These are phyloP conservation scores for Sporisorium reilianum DNA, from an alignment of 1,284 basidiomycete species.

Conservation along the genomic window DNA sequence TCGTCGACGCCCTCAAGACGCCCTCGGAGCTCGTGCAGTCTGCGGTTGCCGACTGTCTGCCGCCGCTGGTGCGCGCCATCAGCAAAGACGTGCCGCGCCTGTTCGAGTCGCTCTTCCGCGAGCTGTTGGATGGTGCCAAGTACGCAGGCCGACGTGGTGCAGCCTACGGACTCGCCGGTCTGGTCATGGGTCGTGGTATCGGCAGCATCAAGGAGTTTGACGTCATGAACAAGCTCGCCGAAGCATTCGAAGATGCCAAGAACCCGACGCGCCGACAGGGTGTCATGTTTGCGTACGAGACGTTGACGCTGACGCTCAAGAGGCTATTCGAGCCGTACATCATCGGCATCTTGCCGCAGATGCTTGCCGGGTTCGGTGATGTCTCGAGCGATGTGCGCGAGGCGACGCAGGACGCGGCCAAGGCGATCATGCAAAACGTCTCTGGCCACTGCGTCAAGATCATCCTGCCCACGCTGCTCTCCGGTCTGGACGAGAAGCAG, in stretches of 20 bases:
- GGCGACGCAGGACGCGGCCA: conserved; percentile 91
- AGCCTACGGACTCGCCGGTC: conserved; percentile 94
- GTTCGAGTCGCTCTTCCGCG: conserved; percentile 79
- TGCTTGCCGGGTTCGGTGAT: conserved; percentile 92
- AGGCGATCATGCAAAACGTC: conserved; percentile 94
- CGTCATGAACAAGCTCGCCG: conserved; percentile 80
- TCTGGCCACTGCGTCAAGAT: conserved; percentile 79
- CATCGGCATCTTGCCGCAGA: conserved; percentile 83
- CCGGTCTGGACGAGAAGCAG: conserved; percentile 96
- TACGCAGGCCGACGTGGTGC: conserved; percentile 93
- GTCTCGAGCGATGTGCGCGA: conserved; percentile 88
- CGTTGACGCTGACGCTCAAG: conserved; percentile 83
- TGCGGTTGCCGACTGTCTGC: conserved; percentile 89
- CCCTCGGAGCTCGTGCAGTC: conserved; percentile 97
- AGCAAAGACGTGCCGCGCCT: conserved; percentile 72
- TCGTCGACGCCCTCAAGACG: conserved; percentile 90
- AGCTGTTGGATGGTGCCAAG: conserved; percentile 74
- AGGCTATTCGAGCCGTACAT: conserved; percentile 96
- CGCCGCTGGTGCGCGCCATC: conserved; percentile 84
- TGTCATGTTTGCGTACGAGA: conserved; percentile 92
- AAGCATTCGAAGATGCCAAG: conserved; percentile 90
- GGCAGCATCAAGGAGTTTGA: conserved; percentile 85
- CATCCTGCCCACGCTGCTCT: conserved; percentile 88
- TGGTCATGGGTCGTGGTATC: conserved; percentile 90
- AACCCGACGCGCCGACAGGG: conserved; percentile 88